Conservation (phyloP, 1,284 basidiomycete species). For the Malassezia yamatoensis region DNA sequence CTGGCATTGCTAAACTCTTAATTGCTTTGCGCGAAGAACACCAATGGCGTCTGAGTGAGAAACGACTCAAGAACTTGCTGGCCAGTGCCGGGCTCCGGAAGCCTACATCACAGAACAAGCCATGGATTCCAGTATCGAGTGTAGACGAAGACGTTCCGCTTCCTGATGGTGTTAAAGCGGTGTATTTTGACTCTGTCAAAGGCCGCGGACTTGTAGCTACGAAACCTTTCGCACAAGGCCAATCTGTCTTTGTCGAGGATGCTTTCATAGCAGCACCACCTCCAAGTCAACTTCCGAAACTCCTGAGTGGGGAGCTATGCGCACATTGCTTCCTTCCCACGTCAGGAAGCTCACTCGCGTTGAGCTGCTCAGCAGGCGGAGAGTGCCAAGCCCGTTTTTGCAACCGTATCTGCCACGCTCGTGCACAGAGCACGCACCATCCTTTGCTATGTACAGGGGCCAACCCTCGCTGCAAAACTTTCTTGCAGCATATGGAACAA, state of each 20-base stretch:
- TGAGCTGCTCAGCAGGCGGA: slow-evolving; percentile 21
- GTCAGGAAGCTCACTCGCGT: slow-evolving; percentile 44
- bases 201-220: slow-evolving; percentile 73
- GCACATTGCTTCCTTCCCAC: slow-evolving; percentile 35
- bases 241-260: slow-evolving; percentile 68
- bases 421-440: slow-evolving; percentile 57
- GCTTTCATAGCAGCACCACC: slow-evolving; percentile 49
- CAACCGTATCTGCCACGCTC: slow-evolving; percentile 62
- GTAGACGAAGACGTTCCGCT: slow-evolving; percentile 26
- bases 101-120: neutral
- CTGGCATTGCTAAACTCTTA: slow-evolving; percentile 20
- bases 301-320: slow-evolving; percentile 27
- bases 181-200: slow-evolving; percentile 61
- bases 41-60: slow-evolving; percentile 26
- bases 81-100: slow-evolving; percentile 14
- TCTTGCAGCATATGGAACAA: slow-evolving; percentile 58
- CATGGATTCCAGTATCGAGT: slow-evolving; percentile 23
- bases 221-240: slow-evolving; percentile 59
- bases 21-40: slow-evolving; percentile 25
- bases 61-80: slow-evolving; percentile 20
- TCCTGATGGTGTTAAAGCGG: slow-evolving; percentile 53
- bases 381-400: slow-evolving; percentile 59
- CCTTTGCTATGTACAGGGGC: slow-evolving; percentile 63
- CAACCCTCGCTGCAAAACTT: slow-evolving; percentile 59
- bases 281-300: slow-evolving; percentile 21